Base-by-base conservation (phyloP, 345 rosid species). In the Euphorbia peplus region DNA sequence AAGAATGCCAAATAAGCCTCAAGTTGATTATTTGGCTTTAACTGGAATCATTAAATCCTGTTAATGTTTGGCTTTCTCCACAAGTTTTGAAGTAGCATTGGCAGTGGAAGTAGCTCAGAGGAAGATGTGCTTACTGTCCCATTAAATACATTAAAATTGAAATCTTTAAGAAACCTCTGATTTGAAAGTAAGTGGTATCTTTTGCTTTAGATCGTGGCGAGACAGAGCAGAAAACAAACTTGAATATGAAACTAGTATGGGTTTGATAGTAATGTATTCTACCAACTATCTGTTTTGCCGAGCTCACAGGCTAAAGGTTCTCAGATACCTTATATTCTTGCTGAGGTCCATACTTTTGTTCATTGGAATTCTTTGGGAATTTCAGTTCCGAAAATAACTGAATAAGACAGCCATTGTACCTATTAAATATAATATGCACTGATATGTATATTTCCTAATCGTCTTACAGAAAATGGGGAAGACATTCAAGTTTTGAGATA, bases 401-500 rank as follows among this genome's bases (percentile, higher is more conserved):
- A n/a, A 26, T 32, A 3, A 19, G 30, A 3, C 5, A 5, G 11
- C 10, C 37, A 11, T 21, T 29, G 4, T 61, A 5, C 22, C 24
- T 32, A 18, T 39, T 22, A 25, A n/a, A n/a, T 61, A 21, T 5
- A 9, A 62, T 21, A 24, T 22, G 4, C 22, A 22, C 21, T 10
- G 14, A 24, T 58, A 19, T 47, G 24, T 48, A 32, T 25, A 56
- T 65, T 42, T 46, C 26, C 35, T 10, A 0, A 44, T 5, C 18
- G 0, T 25, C 19, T n/a, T 63, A n/a, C 85, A 90, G 98, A 90
- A 68, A 92, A 92, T 69, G 98, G 97, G 22, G 98, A 93, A 83
- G 98, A 93, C 67, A 82, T 91, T 21, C 98, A 93, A 76, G 89
- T 93, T 30, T 67, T 91, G 73, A 88, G 96, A 78, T 93, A 91